Evolutionary conservation across 257 asterid species (phyloP).

Genomic region (Parsonsia alboflavescens): DNA sequence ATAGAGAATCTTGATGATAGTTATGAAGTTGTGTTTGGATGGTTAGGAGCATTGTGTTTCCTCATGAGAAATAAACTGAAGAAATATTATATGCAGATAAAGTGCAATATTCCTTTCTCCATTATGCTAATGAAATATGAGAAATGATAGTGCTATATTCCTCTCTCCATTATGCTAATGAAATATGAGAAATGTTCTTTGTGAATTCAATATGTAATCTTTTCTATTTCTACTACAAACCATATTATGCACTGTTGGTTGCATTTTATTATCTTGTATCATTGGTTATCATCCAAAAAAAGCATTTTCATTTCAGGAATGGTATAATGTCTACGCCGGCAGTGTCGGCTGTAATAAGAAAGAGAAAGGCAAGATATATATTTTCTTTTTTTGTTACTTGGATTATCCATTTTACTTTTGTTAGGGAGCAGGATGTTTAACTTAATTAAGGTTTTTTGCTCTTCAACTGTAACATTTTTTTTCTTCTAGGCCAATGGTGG

Average conservation of each 20-base stretch:
- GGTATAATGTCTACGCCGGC: conserved; percentile 94
- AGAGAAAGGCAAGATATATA: conserved; percentile 74
- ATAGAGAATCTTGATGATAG: background rate
- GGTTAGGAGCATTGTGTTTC: too few species aligned
- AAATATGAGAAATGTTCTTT: background rate
- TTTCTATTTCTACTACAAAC: background rate
- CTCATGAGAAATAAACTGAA: background rate
- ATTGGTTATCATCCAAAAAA: background rate
- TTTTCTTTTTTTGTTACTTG: conserved; percentile 13
- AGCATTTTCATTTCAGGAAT: conserved; percentile 50
- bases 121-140: background rate
- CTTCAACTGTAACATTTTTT: conserved; percentile 10
- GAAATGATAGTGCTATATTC: background rate
- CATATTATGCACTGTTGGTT: background rate
- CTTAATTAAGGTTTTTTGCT: conserved; percentile 14
- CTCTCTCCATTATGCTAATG: background rate
- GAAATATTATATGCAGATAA: background rate
- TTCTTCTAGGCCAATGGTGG: conserved; percentile 85
- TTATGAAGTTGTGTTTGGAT: background rate
- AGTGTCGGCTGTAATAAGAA: conserved; percentile 93
- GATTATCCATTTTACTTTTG: conserved; percentile 13
- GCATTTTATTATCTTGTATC: background rate
- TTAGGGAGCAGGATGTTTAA: conserved; percentile 1
- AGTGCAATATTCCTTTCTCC: background rate
- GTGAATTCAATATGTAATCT: background rate